These are phyloP conservation scores for Ciborinia camelliae DNA, from an alignment of 2,329 filamentous ascomycete species.

Conservation along the genomic window DNA sequence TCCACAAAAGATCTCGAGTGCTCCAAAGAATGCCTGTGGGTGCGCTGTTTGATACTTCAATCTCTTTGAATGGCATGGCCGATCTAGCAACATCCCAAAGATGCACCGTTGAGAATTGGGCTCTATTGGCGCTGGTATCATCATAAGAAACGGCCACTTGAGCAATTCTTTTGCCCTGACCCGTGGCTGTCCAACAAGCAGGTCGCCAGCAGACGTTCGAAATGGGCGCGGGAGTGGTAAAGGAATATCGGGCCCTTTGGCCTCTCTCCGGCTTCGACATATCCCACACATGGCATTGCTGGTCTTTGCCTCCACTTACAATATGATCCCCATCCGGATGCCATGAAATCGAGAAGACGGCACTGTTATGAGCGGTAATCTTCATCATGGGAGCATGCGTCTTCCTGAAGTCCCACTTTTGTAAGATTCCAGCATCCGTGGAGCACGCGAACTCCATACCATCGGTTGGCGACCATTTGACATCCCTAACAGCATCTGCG, in stretches of 20 bases:
- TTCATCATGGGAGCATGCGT: slow-evolving; percentile 51
- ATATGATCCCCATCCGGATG: slow-evolving; percentile 66
- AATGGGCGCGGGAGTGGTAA: slow-evolving; percentile 59
- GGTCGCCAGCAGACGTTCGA: slow-evolving; percentile 61
- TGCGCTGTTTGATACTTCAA: slow-evolving; percentile 57
- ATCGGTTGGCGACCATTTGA: slow-evolving; percentile 62
- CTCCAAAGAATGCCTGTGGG: slow-evolving; percentile 61
- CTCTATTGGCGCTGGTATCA: slow-evolving; percentile 51
- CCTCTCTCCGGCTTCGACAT: slow-evolving; percentile 57
- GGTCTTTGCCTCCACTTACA: slow-evolving; percentile 60
- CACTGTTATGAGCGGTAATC: slow-evolving; percentile 59
- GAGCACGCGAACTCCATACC: slow-evolving; percentile 62
- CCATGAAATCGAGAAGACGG: slow-evolving; percentile 60
- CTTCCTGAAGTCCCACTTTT: slow-evolving; percentile 63
- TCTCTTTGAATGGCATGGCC: slow-evolving; percentile 63
- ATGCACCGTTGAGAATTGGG: slow-evolving; percentile 58
- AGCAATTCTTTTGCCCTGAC: slow-evolving; percentile 56
- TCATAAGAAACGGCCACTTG: slow-evolving; percentile 62
- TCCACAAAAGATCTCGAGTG: slow-evolving; percentile 64
- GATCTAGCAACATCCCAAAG: slow-evolving; percentile 68
- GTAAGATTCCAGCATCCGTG: slow-evolving; percentile 58
- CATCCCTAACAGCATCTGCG: slow-evolving; percentile 56
- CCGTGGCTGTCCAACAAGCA: slow-evolving; percentile 61
- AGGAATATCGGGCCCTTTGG: slow-evolving; percentile 61
- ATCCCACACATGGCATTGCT: slow-evolving; percentile 63